Percentiles rank a stretch among this genome's conserved stretches.
These are phyloP conservation scores for Excoecaria agallocha DNA, from an alignment of 345 rosid species.

Conservation along the genomic window DNA sequence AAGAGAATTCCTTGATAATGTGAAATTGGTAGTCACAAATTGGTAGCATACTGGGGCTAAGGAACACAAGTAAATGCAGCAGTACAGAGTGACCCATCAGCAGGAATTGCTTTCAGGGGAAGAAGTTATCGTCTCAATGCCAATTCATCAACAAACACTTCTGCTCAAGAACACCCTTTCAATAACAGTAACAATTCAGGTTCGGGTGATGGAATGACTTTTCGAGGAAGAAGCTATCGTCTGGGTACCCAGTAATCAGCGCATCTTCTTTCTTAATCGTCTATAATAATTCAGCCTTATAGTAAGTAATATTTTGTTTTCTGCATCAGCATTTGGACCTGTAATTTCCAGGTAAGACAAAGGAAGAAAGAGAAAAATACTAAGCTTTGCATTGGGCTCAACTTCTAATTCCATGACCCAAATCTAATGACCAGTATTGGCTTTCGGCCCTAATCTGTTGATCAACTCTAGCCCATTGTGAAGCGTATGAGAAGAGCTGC, in stretches of 20 bases:
- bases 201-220: conserved; percentile 31
- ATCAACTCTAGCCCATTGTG: too few species aligned
- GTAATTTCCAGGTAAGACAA: too few species aligned
- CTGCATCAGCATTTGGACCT: too few species aligned
- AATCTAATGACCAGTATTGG: too few species aligned
- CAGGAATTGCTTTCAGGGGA: conserved; percentile 50
- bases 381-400: too few species aligned
- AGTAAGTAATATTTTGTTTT: not conserved
- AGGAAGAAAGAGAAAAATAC: too few species aligned
- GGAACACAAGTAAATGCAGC: conserved; percentile 51
- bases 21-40: conserved; percentile 34
- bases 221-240: conserved; percentile 44
- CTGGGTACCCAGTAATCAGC: conserved; percentile 16
- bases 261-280: too few species aligned
- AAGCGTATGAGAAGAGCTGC: too few species aligned
- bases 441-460: too few species aligned
- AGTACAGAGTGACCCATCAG: conserved; percentile 35
- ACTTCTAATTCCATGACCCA: too few species aligned
- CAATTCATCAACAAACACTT: not conserved
- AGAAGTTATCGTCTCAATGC: conserved; percentile 43
- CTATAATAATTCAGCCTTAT: too few species aligned
- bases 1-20: conserved; percentile 14
- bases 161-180: conserved; percentile 4
- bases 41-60: conserved; percentile 51
- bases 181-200: conserved; percentile 4